Evolutionary conservation across 2,329 filamentous ascomycete genomes (phyloP).

Genomic region (Fusarium gaditjirri): DNA sequence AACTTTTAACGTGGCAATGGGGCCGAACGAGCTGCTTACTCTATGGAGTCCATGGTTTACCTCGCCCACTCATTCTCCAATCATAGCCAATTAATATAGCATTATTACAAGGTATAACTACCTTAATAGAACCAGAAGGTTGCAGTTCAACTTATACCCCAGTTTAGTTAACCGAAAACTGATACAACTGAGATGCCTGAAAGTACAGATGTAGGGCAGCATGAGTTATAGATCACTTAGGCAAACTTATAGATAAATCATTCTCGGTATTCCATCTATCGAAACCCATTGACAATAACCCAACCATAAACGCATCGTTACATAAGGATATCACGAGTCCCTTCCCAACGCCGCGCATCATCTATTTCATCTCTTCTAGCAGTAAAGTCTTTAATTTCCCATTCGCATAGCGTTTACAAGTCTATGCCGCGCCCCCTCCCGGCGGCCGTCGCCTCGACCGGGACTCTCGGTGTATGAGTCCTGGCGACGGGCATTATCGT

Average conservation of each 20-base stretch:
- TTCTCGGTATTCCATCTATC: constrained; percentile 27
- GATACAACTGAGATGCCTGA: too few relatives aligned
- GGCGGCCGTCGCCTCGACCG: constrained; percentile 32
- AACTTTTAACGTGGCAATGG: too few relatives aligned
- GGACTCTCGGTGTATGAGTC: constrained; percentile 41
- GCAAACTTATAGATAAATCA: background rate
- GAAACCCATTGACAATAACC: background rate
- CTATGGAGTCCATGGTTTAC: too few relatives aligned
- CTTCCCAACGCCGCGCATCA: constrained; percentile 27
- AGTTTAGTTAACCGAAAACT: too few relatives aligned
- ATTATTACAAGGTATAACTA: too few relatives aligned
- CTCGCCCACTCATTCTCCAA: too few relatives aligned
- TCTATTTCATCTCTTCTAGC: constrained; percentile 7
- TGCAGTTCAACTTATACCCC: too few relatives aligned
- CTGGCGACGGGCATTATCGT: constrained; percentile 41
- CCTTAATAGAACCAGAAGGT: too few relatives aligned
- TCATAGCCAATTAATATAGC: too few relatives aligned
- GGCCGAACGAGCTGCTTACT: too few relatives aligned
- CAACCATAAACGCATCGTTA: constrained; percentile 29
- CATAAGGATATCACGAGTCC: constrained; percentile 31
- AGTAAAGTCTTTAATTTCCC: constrained; percentile 33
- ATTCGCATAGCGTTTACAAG: constrained; percentile 50
- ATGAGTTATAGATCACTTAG: too few relatives aligned
- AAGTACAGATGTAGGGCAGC: background rate
- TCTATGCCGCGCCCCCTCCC: constrained; percentile 49